Base-by-base conservation (phyloP, 2,329 filamentous ascomycete species). In the Stagonosporopsis cucurbitacearum region DNA sequence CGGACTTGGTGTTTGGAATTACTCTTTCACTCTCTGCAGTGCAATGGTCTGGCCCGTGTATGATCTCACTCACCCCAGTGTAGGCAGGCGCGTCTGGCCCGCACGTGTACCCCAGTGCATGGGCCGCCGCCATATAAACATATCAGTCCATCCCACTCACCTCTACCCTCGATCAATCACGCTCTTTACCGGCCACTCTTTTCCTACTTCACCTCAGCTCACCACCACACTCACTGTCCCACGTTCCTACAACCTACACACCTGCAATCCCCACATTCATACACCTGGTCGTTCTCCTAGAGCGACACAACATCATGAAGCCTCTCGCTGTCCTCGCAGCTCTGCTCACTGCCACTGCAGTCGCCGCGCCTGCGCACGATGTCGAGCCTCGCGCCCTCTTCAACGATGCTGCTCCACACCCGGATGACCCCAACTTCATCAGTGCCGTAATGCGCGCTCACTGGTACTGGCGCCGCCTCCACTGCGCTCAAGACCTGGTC, bases 401-500 rank as follows among this genome's bases (percentile, higher is more conserved):
- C 37, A 60, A 60, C 28, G 60, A 62, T 39, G 56, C 57, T 17
- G 63, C 65, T 41, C 72, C 72, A 26, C 59, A 63, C 20, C 60
- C 62, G 17, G 54, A 68, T 35, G 71, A 75, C 52, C 43, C 54
- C 11, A 64, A 68, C 37, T 74, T 75, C 66, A 68, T 72, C 42
- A 63, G 62, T 43, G 63, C 60, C 12, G 65, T 74, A 36, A 68
- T 75, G 65, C 62, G 71, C 12, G 71, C 71, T 19, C 72, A 75
- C 62, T 73, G 70, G 70, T 73, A 69, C 54, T 74, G 71, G 71
- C 72, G 71, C 39, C 59, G 54, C 37, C 62, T 73, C 28, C 72
- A 75, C 60, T 74, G 72, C 54, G 71, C 72, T 7, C 72, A 73
- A 49, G 70, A 72, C 30, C 67, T 75, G 9, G 46, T 59, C 22